These are phyloP conservation scores for Zychaea mexicana DNA, from an alignment of 371 early-diverging fungal genomes.

Conservation along the genomic window DNA sequence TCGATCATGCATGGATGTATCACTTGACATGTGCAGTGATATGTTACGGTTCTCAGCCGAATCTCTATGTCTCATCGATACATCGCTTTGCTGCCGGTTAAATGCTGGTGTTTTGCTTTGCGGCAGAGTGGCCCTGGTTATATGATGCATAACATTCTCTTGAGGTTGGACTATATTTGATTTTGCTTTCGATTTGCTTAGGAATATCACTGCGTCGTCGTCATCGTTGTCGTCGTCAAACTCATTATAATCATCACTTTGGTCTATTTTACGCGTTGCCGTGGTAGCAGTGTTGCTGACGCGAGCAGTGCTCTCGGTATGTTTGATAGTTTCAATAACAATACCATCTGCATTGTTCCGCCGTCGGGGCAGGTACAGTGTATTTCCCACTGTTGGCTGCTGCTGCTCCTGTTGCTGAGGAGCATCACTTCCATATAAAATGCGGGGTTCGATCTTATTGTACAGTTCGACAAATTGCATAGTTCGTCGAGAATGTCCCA, in stretches of 20 bases:
- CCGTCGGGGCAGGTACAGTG: not conserved
- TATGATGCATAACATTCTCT: no score
- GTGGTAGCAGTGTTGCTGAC: no score
- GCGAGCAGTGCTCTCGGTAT: no score
- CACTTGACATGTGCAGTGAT: not conserved
- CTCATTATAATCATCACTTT: not conserved
- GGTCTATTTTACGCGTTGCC: no score
- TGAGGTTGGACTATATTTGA: no score
- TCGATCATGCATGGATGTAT: not conserved
- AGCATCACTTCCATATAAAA: constrained; percentile 17
- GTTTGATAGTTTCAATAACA: not conserved
- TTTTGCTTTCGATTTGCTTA: no score
- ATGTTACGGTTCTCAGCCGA: not conserved
- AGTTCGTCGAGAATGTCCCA: constrained; percentile 35
- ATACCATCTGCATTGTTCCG: not conserved
- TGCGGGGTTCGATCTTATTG: constrained; percentile 36
- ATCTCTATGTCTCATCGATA: not conserved
- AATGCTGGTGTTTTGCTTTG: not conserved
- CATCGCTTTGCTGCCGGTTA: not conserved
- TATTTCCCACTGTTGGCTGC: not conserved
- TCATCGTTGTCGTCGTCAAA: not conserved
- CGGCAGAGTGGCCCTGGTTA: no score
- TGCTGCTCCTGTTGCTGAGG: not conserved
- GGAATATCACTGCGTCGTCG: not conserved
- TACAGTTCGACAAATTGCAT: constrained; percentile 19